These are phyloP conservation scores for Plenodomus biglobosus DNA, from an alignment of 2,329 filamentous ascomycete species.

Conservation along the genomic window DNA sequence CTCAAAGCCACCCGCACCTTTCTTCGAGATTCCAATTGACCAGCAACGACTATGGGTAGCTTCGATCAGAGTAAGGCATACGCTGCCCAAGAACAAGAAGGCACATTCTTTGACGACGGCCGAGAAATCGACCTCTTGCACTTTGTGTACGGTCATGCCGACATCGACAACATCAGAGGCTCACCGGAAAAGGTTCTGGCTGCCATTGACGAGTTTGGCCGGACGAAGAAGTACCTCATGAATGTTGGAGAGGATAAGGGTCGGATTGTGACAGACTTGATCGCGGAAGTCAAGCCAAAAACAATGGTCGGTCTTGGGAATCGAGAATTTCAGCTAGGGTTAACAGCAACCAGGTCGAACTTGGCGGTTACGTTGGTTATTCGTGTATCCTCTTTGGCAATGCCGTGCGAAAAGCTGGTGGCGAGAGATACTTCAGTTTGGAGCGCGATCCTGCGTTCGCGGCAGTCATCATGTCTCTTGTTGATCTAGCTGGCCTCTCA, in stretches of 20 bases:
- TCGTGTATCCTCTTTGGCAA: conserved; percentile 75
- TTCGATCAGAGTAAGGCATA: conserved; percentile 52
- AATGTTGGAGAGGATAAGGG: conserved; percentile 78
- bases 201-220: conserved; percentile 70
- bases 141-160: conserved; percentile 64
- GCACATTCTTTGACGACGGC: conserved; percentile 63
- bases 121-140: conserved; percentile 73
- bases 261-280: conserved; percentile 67
- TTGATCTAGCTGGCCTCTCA: conserved; percentile 72
- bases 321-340: not conserved
- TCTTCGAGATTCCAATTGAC: conserved; percentile 14
- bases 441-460: conserved; percentile 75
- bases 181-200: conserved; percentile 65
- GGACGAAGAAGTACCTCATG: conserved; percentile 72
- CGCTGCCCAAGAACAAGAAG: conserved; percentile 48
- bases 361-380: conserved; percentile 81
- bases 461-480: conserved; percentile 66
- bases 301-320: conserved; percentile 56
- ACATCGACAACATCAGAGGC: conserved; percentile 64
- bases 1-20: conserved; percentile 11
- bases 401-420: conserved; percentile 64
- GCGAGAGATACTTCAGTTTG: conserved; percentile 68
- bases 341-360: conserved; percentile 58
- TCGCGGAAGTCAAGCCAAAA: conserved; percentile 65
- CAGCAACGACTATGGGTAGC: conserved; percentile 28